Base-by-base conservation (phyloP, 2,329 filamentous ascomycete genomes). In the Ampelomyces quisqualis region DNA sequence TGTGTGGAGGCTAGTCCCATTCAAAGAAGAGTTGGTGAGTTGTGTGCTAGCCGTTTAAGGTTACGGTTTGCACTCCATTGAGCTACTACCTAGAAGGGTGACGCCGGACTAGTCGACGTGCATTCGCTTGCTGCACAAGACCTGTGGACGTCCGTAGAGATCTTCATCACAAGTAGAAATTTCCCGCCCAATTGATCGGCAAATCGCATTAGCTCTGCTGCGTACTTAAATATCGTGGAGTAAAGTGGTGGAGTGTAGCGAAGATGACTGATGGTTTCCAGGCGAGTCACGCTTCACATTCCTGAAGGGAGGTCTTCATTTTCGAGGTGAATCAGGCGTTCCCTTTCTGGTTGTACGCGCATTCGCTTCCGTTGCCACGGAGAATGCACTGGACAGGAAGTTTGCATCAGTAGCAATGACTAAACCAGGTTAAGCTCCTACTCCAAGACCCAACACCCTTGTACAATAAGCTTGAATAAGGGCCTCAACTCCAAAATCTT, bases 41-140 rank as follows among this genome's bases (percentile, higher is more conserved):
- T n/a, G n/a, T n/a, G n/a, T n/a, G n/a, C n/a, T n/a, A n/a, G n/a
- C n/a, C n/a, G n/a, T n/a, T n/a, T n/a, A n/a, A n/a, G n/a, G n/a
- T n/a, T n/a, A n/a, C n/a, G n/a, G n/a, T n/a, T n/a, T n/a, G n/a
- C n/a, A n/a, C n/a, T n/a, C n/a, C n/a, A n/a, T n/a, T n/a, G n/a
- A n/a, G n/a, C n/a, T n/a, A n/a, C n/a, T 31, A 4, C 14, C n/a
- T 31, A 17, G 29, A 19, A 8, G 29, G 7, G 5, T 13, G 17
- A 36, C 27, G 36, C 36, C 11, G 22, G 19, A 26, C 36, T 32
- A 39, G 29, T 2, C 2, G 10, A 39, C n/a, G 28, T 24, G 28
- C 28, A 26, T 24, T 33, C 20, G 28, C n/a, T 39, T 30, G 29
- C 15, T 32, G 19, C 28, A 26, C 36, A 31, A 27, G 20, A n/a